Evolutionary conservation across 805 yeast species (phyloP).

Genomic region (Kodamaea jinghongensis): DNA sequence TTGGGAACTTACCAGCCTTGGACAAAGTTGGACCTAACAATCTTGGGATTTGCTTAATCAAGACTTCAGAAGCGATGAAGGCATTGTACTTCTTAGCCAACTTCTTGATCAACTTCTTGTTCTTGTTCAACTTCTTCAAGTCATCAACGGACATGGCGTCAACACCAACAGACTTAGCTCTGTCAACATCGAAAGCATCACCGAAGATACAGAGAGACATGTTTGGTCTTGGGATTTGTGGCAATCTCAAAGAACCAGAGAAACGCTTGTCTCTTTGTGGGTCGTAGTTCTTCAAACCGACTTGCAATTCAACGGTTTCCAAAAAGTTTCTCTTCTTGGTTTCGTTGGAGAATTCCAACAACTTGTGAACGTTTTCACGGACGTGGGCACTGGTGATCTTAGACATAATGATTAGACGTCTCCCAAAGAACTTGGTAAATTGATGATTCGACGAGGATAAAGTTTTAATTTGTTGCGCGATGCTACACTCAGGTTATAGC

Average conservation of each 20-base stretch:
- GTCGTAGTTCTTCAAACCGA: constrained; percentile 99
- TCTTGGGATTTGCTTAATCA: constrained; percentile 99
- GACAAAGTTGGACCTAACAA: constrained; percentile 99
- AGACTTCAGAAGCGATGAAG: constrained; percentile 97
- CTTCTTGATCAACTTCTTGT: constrained; percentile 99
- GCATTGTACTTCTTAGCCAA: constrained; percentile 99
- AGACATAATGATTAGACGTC: constrained; percentile 69
- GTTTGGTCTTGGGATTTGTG: constrained; percentile 99
- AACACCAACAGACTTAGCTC: constrained; percentile 98
- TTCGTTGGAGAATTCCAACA: constrained; percentile 85
- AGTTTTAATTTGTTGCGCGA: constrained; percentile 13
- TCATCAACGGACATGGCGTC: constrained; percentile 99
- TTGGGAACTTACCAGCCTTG: constrained; percentile 99
- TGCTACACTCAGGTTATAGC: constrained; percentile 1
- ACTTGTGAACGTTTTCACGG: constrained; percentile 93
- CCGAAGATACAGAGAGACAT: constrained; percentile 99
- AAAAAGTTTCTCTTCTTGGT: constrained; percentile 99
- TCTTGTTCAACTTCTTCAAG: constrained; percentile 99
- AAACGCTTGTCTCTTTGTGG: constrained; percentile 99
- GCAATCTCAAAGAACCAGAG: constrained; percentile 98
- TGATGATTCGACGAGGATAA: constrained; percentile 58
- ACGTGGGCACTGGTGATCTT: constrained; percentile 90
- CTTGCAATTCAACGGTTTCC: constrained; percentile 99
- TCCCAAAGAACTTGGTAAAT: constrained; percentile 62
- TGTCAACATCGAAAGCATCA: constrained; percentile 99